Conservation (phyloP, 371 early-diverging fungal genomes). For the Saksenaea vasiformis region DNA sequence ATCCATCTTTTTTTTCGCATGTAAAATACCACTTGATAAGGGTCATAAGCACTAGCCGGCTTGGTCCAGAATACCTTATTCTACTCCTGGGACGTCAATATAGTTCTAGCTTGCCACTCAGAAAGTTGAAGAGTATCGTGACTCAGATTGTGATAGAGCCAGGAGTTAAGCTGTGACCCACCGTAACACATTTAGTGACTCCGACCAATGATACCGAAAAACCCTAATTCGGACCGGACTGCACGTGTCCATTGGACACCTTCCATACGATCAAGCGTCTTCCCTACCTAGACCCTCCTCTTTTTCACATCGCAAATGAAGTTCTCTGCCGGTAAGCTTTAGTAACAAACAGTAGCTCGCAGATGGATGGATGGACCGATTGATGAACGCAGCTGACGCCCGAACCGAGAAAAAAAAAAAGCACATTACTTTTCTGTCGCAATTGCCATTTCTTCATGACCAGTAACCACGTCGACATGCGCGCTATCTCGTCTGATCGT, state of each 20-base stretch:
- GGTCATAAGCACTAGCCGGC: too few species aligned
- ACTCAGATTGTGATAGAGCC: too few species aligned
- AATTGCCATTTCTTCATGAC: background rate
- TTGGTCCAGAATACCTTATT: too few species aligned
- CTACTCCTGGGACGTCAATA: too few species aligned
- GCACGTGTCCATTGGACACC: background rate
- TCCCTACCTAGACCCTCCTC: background rate
- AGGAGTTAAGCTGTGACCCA: too few species aligned
- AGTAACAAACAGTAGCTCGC: conserved; percentile 6
- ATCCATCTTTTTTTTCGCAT: too few species aligned
- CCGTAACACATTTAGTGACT: too few species aligned
- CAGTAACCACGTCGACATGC: background rate
- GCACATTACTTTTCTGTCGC: background rate
- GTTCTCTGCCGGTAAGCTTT: conserved; percentile 9
- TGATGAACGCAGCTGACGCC: conserved; percentile 14
- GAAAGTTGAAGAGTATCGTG: too few species aligned
- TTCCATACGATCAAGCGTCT: background rate
- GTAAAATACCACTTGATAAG: too few species aligned
- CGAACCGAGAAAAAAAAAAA: background rate
- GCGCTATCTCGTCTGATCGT: background rate
- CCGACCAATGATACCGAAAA: too few species aligned
- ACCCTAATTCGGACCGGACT: too few species aligned
- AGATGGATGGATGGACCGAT: conserved; percentile 26
- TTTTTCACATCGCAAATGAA: conserved; percentile 12
- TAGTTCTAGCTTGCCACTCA: too few species aligned